Base-by-base conservation (phyloP, 169 alveolate genomes). In the Cryptosporidium sp. region DNA sequence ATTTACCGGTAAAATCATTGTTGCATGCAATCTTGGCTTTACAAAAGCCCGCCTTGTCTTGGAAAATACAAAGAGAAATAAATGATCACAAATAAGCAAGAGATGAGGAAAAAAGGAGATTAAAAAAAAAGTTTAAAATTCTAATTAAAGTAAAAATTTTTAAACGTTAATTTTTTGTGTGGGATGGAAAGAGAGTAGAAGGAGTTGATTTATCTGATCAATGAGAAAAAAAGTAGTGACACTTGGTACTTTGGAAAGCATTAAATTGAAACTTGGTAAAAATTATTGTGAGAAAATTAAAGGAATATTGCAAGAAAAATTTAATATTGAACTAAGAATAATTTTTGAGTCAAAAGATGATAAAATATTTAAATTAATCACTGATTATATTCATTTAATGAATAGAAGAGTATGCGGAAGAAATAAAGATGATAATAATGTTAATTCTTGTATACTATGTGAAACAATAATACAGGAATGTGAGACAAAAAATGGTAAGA, bases 321-420 rank as follows among this genome's bases (percentile, higher is more conserved):
- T 69, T 7, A 35, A 26, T 41, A 0, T 69, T 4, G 67, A 69
- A 29, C 35, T 69, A 9, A 69, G 84, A 29, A 10, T 69, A 10
- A 69, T 69, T 14, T 69, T 69, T 69, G 33, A 39, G 6, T 43
- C 58, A 29, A 41, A 39, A 23, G 62, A 69, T 43, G 84, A 69
- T 39, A 69, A 69, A n/a, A 14, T 45, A 21, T 69, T 26, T 69
- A 43, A 39, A 23, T 26, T 69, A 16, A 69, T 69, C 10, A 21
- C 23, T 7, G 84, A 69, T 41, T 69, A 69, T 69, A 26, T 69
- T 48, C 84, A 69, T 10, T 48, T 69, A 21, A 39, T 69, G 62
- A 69, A 69, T 69, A 48, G 62, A 69, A 69, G 62, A 69, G 65
- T 69, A 10, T 69, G 84, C 39, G 33, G 9, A 0, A 45, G 21